These are phyloP conservation scores for Macrolepiota fuliginosa DNA, from an alignment of 768 basidiomycete genomes.

Conservation along the genomic window DNA sequence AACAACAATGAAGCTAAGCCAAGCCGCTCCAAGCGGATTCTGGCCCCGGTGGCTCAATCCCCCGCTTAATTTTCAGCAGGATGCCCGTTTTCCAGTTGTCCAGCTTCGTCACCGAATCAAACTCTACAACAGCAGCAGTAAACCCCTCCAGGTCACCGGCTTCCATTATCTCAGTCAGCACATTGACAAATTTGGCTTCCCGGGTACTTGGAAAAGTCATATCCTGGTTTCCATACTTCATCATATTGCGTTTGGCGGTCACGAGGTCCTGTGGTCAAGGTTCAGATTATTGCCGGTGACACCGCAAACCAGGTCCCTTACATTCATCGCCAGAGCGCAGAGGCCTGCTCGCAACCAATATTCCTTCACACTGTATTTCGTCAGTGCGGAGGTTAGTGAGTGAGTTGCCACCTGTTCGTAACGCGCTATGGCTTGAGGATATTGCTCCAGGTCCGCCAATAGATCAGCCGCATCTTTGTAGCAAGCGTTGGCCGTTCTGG, in stretches of 20 bases:
- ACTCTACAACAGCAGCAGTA: constrained; percentile 86
- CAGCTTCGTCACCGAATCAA: constrained; percentile 87
- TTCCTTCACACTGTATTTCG: constrained; percentile 99
- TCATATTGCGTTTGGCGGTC: constrained; percentile 75
- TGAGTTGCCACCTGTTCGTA: constrained; percentile 91
- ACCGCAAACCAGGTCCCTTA: constrained; percentile 36
- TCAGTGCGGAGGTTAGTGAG: constrained; percentile 75
- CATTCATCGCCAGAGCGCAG: constrained; percentile 85
- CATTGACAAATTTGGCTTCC: constrained; percentile 85
- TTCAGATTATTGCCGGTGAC: not conserved
- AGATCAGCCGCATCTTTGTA: constrained; percentile 97
- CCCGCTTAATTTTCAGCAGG: constrained; percentile 82
- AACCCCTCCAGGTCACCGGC: constrained; percentile 55
- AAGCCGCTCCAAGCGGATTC: constrained; percentile 11
- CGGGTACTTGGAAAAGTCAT: constrained; percentile 83
- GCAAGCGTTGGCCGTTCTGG: constrained; percentile 91
- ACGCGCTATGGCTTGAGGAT: constrained; percentile 76
- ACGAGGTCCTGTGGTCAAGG: constrained; percentile 66
- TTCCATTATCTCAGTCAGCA: constrained; percentile 70
- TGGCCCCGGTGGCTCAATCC: not conserved
- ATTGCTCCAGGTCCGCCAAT: constrained; percentile 87
- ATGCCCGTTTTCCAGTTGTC: constrained; percentile 97
- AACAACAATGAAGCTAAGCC: constrained; percentile 3
- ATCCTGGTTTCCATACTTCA: constrained; percentile 79
- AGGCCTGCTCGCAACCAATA: constrained; percentile 89